Evolutionary conservation across 1,284 basidiomycete genomes (phyloP), one percentile per base, ranked within the genome.

Genomic region (Cutaneotrichosporon spelunceum): DNA sequence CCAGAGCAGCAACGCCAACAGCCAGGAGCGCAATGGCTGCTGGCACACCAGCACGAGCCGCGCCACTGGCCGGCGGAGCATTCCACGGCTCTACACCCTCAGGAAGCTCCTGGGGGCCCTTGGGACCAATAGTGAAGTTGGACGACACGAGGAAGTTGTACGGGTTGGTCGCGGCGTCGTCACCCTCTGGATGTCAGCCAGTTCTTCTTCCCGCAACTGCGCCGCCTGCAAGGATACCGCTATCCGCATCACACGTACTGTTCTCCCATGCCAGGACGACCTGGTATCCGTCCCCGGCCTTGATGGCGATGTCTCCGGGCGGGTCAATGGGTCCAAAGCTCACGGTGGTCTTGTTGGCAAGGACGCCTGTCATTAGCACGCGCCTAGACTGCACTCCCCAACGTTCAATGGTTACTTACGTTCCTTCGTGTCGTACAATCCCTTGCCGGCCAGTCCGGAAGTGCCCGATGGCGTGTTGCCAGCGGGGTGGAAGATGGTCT

Each of bases 41-140:
- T 16, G 44, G 23, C 11, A 56, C 21, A 6, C 24, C 27, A 19
- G 42, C 30, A 24, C 55, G 21, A 6, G 7, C 45, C 16, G 44
- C 55, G 16, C 30, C 14, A 21, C 30, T 19, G 29, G n/a, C 30
- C 9, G 44, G 26, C 29, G 33, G 33, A 23, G 55, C 55, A 10
- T 56, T 45, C 45, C 33, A 56, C 30, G 55, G 30, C 45, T 48
- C 26, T 19, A 49, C 45, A 14, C 55, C 45, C 5, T 56, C 55
- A 14, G 55, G 55, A 4, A 56, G 55, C 29, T 56, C 16, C 45
- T 56, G 45, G 3, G 44, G 11, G 5, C 23, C 55, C 7, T 24
- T 27, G n/a, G n/a, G 9, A 29, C 27, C 30, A 10, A 48, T 30
- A 2, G 11, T 56, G 30, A 56, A 47, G 13, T n/a, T 23, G 24